Base-by-base conservation (phyloP, 257 asterid genomes). In the Fraxinus excelsior region DNA sequence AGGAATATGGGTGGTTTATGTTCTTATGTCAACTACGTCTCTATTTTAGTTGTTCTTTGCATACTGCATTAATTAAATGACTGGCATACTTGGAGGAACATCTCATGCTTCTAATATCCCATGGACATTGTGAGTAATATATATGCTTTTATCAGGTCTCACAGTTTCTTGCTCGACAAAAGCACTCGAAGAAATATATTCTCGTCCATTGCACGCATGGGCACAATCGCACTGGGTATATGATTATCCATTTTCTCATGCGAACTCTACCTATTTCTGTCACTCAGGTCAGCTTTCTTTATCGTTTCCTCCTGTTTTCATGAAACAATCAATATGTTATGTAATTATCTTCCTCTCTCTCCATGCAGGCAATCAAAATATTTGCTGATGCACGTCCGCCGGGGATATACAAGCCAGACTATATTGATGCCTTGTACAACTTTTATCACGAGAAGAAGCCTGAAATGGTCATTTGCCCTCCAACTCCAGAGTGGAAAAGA, bases 121-220 rank as follows among this genome's bases (percentile, higher is more conserved):
- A 11, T 70, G 74, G 66, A 75, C 35, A 68, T 71, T 78, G 44
- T 46, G 28, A 60, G 23, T 49, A 18, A 44, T 83, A 44, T 25
- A 28, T 56, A 16, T 78, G n/a, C 70, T 49, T 77, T 82, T 75
- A 42, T 80, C 87, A 96, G 99, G 99, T 96, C 38, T 82, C 86
- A 67, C 97, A 90, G 81, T 96, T 93, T 83, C 86, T 91, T 84
- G 79, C 85, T 35, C 89, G 98, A 68, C 98, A 93, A 66, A 93
- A 87, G 85, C 92, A 82, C 42, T 73, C 87, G 4, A 93, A 90
- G 82, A 96, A 93, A 77, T 79, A 87, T 82, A 87, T 96, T 84
- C 88, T 96, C 82, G 97, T 93, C 51, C 99, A 96, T 79, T 96
- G 99, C 88, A 96, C 99, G 0, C 99, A 96, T 85, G 99, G 99